Percentiles rank a stretch among this genome's conserved stretches.
phyloP scores from a whole-genome alignment of 108 stramenopile genomes.

The Pseudonitzschia pungens region DNA sequence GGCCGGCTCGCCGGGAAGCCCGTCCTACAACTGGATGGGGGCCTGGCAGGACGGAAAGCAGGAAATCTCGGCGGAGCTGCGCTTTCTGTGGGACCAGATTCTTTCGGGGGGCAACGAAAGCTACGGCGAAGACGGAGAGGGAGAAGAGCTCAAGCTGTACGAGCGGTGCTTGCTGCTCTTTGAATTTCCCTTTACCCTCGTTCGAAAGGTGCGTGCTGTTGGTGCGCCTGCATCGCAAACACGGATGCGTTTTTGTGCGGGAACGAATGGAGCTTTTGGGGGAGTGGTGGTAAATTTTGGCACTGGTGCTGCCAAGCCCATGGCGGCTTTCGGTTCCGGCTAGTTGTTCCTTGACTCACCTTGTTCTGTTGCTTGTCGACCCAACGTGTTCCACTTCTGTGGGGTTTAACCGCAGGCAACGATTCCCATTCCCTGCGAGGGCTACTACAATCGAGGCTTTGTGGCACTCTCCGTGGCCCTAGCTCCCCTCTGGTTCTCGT shows the following conservation, averaged over 20 bases:
- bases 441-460: constrained; percentile 78
- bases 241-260: too few species aligned
- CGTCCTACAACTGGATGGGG: constrained; percentile 58
- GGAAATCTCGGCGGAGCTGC: constrained; percentile 54
- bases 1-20: constrained; percentile 42
- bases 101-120: constrained; percentile 56
- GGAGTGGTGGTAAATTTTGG: too few species aligned
- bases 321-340: too few species aligned
- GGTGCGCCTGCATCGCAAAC: too few species aligned
- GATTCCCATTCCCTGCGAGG: constrained; percentile 87
- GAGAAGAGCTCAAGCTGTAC: constrained; percentile 24
- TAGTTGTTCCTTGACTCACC: too few species aligned
- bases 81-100: constrained; percentile 65
- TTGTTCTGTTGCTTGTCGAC: too few species aligned
- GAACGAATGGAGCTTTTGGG: too few species aligned
- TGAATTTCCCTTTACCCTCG: constrained; percentile 79
- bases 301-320: too few species aligned
- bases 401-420: too few species aligned
- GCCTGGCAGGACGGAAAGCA: constrained; percentile 56
- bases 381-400: background rate
- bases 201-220: constrained; percentile 60
- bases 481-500: constrained; percentile 74
- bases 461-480: constrained; percentile 71
- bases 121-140: too few species aligned
- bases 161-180: constrained; percentile 64